Evolutionary conservation across 2,329 filamentous ascomycete species (phyloP), one percentile per base, ranked within the genome.

Genomic region (Tetracladium maxilliforme): DNA sequence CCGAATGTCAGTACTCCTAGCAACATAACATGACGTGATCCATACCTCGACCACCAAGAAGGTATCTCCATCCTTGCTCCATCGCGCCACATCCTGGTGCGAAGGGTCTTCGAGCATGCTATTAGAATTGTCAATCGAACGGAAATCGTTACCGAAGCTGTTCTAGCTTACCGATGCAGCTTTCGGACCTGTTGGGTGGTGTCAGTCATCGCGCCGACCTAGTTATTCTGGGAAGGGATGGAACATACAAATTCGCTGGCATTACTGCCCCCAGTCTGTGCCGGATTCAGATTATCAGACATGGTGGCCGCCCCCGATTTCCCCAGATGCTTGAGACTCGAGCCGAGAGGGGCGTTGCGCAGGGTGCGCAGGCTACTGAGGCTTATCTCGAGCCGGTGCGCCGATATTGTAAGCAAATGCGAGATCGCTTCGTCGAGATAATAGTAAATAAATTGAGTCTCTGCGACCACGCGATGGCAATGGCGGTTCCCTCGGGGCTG

Each of bases 81-180:
- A 98, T 54, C 87, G 69, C 24, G 95, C 90, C 32, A 95, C 86
- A 32, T 79, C 77, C 40, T 86, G 74, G 50, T 98, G 92, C 26
- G 82, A 76, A 18, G 86, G 86, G 44, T 92, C 92, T 54, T 95
- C 87, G 42, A 98, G 62, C 90, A 98, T 98, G 49, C 83, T 92
- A 46, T 31, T 24, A 27, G 32, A 31, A 24, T 17, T 19, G 21
- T 24, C 21, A 21, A 26, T 24, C 7, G 16, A 32, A 27, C 26
- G 27, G 24, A 19, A 25, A 19, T 24, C 16, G 29, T n/a, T n/a
- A n/a, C n/a, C n/a, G n/a, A n/a, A n/a, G n/a, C n/a, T n/a, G n/a
- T n/a, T n/a, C n/a, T 21, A 28, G 25, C 66, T 55, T 74, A 95
- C 87, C 93, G 92, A 67, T 94, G 95, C 37, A 95, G 63, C 58